Percentiles rank a stretch among this genome's conserved stretches.
Evolutionary conservation across 768 basidiomycete genomes (phyloP).

Genomic region (Lyophyllum decastes): DNA sequence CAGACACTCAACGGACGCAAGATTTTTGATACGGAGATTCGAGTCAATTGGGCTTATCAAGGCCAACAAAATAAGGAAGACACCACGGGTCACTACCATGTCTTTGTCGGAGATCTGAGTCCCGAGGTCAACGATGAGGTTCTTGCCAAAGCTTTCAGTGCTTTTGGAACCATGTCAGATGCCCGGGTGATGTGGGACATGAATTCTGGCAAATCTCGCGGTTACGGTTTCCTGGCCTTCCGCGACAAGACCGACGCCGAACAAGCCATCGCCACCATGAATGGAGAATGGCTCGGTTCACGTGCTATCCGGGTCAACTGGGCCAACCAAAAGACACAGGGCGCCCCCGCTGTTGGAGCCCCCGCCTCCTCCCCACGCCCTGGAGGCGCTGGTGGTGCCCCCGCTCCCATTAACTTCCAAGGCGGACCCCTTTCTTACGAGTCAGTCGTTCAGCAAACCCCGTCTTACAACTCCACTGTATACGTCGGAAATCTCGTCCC

Average conservation of each 20-base stretch:
- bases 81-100: constrained; percentile 95
- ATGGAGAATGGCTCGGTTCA: constrained; percentile 98
- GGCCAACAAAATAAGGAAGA: constrained; percentile 99
- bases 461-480: constrained; percentile 92
- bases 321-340: constrained; percentile 99
- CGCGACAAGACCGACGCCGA: constrained; percentile 99
- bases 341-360: constrained; percentile 36
- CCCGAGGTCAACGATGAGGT: constrained; percentile 99
- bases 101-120: constrained; percentile 99
- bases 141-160: constrained; percentile 93
- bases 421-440: constrained; percentile 91
- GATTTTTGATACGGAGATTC: constrained; percentile 99
- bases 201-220: constrained; percentile 98
- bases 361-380: constrained; percentile 41
- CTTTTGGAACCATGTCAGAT: constrained; percentile 95
- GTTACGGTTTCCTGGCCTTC: constrained; percentile 98
- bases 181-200: constrained; percentile 99
- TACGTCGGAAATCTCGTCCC: constrained; percentile 99
- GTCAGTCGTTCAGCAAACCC: constrained; percentile 90
- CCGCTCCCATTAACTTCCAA: constrained; percentile 90
- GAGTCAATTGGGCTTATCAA: constrained; percentile 99
- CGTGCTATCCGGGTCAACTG: constrained; percentile 99
- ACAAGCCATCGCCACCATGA: constrained; percentile 99
- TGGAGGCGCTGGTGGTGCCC: constrained; percentile 58
- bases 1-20: constrained; percentile 98